phyloP scores from a whole-genome alignment of 2,329 filamentous ascomycete genomes.

The Eurotiales sp. region DNA sequence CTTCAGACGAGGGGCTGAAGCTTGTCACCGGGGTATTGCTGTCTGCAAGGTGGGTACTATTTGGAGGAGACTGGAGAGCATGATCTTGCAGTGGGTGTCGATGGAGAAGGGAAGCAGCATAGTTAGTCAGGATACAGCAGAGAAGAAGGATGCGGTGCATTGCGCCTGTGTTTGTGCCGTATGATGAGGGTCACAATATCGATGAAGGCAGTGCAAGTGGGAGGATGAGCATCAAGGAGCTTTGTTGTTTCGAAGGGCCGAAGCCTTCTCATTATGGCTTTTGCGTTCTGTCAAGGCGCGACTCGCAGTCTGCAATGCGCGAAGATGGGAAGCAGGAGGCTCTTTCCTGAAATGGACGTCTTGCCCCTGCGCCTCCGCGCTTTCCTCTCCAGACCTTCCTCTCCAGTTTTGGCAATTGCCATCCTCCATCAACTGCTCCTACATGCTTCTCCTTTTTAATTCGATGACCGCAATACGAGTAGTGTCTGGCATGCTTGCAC shows the following conservation, averaged over 20 bases:
- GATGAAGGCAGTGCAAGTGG: not conserved
- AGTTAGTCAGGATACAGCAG: not conserved
- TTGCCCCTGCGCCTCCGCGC: too few relatives aligned
- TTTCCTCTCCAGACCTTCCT: not conserved
- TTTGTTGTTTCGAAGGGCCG: not conserved
- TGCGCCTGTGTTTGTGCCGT: not conserved
- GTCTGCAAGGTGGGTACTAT: not conserved
- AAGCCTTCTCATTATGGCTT: too few relatives aligned
- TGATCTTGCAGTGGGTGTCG: not conserved
- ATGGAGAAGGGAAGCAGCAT: not conserved
- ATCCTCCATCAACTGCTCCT: not conserved
- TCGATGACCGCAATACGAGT: too few relatives aligned
- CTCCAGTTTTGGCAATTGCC: not conserved
- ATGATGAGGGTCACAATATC: not conserved
- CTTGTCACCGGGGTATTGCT: not conserved
- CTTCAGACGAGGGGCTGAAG: not conserved
- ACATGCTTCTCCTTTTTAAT: too few relatives aligned
- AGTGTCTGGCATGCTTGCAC: too few relatives aligned
- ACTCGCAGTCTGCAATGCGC: too few relatives aligned
- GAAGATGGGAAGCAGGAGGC: not conserved
- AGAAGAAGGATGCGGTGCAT: not conserved
- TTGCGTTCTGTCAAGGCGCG: not conserved
- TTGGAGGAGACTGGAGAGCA: not conserved
- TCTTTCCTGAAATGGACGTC: not conserved
- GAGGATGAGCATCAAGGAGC: not conserved